Evolutionary conservation across 2,329 filamentous ascomycete species (phyloP).

Genomic region (Trichophyton schoenleinii): DNA sequence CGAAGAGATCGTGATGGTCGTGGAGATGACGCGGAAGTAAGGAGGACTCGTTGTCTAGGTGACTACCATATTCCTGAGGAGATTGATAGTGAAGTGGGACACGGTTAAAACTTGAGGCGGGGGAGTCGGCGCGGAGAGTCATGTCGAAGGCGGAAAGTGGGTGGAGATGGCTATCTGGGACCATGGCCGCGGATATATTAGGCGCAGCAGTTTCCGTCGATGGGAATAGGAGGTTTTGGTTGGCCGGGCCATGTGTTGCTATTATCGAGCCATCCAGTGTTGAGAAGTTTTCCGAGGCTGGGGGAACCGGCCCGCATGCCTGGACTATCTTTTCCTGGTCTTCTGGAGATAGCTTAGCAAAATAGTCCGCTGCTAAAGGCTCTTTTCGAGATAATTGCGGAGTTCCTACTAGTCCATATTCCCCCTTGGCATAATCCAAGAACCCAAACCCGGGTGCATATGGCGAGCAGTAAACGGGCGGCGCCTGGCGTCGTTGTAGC

Average conservation of each 20-base stretch:
- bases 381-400: slow-evolving; percentile 25
- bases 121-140: slow-evolving; percentile 33
- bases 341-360: slow-evolving; percentile 27
- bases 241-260: slow-evolving; percentile 21
- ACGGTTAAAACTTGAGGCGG: slow-evolving; percentile 32
- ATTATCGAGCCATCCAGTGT: slow-evolving; percentile 13
- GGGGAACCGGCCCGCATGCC: slow-evolving; percentile 30
- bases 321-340: slow-evolving; percentile 33
- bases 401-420: slow-evolving; percentile 26
- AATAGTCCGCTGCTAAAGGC: slow-evolving; percentile 33
- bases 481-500: slow-evolving; percentile 26
- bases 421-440: slow-evolving; percentile 30
- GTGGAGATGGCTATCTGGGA: slow-evolving; percentile 9
- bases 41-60: slow-evolving; percentile 21
- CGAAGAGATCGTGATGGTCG: slow-evolving; percentile 34
- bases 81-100: slow-evolving; percentile 32
- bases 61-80: slow-evolving; percentile 29
- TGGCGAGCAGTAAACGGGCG: slow-evolving; percentile 32
- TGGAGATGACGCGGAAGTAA: slow-evolving; percentile 20
- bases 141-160: slow-evolving; percentile 33
- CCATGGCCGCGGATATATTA: slow-evolving; percentile 8
- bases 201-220: slow-evolving; percentile 18
- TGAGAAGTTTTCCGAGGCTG: slow-evolving; percentile 17
- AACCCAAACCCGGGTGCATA: slow-evolving; percentile 34
- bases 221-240: slow-evolving; percentile 17